Percentiles rank a stretch among this genome's conserved stretches.
phyloP scores from a whole-genome alignment of 1,284 basidiomycete genomes.

The Rhodotorula sp. region DNA sequence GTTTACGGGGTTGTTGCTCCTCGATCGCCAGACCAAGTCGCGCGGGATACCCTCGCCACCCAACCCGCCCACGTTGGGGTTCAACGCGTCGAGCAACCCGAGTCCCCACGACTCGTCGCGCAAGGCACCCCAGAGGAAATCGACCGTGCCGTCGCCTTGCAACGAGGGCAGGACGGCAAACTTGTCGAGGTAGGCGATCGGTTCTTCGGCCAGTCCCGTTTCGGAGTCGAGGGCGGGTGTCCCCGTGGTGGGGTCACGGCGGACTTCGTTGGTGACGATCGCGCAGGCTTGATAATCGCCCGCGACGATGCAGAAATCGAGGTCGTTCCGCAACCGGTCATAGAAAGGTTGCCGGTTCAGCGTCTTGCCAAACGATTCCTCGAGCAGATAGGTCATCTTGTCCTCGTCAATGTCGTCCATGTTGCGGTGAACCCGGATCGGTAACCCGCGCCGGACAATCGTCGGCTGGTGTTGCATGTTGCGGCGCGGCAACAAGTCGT shows the following conservation, averaged over 20 bases:
- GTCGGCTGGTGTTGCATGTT: slow-evolving; percentile 90
- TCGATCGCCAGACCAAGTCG: slow-evolving; percentile 92
- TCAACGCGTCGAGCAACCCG: slow-evolving; percentile 87
- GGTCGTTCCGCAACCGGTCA: slow-evolving; percentile 65
- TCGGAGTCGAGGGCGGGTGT: slow-evolving; percentile 17
- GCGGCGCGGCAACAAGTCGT: slow-evolving; percentile 69
- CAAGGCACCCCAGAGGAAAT: slow-evolving; percentile 97
- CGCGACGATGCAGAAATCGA: slow-evolving; percentile 92
- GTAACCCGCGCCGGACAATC: slow-evolving; percentile 80
- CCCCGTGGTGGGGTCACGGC: neutral
- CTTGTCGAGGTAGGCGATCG: slow-evolving; percentile 94
- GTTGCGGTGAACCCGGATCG: slow-evolving; percentile 72
- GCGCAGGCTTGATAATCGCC: slow-evolving; percentile 96
- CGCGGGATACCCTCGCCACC: slow-evolving; percentile 83
- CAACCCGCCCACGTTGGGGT: slow-evolving; percentile 85
- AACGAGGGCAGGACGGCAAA: slow-evolving; percentile 92
- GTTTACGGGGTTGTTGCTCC: slow-evolving; percentile 92
- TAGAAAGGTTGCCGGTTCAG: slow-evolving; percentile 78
- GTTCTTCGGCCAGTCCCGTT: slow-evolving; percentile 45
- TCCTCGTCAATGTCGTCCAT: slow-evolving; percentile 66
- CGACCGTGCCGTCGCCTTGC: slow-evolving; percentile 97
- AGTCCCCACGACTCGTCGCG: slow-evolving; percentile 98
- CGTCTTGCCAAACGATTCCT: slow-evolving; percentile 76
- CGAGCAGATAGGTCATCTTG: slow-evolving; percentile 77
- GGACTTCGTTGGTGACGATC: slow-evolving; percentile 81